Base-by-base conservation (phyloP, 768 basidiomycete genomes). In the Suillus spraguei region DNA sequence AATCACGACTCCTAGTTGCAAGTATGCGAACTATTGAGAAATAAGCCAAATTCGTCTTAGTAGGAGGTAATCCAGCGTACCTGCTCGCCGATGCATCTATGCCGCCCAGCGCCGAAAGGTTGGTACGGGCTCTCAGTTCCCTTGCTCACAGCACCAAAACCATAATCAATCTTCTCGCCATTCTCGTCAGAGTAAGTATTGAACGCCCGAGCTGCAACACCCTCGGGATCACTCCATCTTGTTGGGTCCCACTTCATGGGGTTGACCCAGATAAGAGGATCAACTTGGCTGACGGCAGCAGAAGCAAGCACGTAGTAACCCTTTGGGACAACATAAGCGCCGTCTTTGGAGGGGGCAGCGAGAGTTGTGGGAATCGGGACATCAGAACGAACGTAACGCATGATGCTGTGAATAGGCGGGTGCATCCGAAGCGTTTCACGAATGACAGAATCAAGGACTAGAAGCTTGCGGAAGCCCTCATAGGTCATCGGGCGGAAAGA, bases 51-150 rank as follows among this genome's bases (percentile, higher is more conserved):
- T 42, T 35, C 60, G 41, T 32, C 60, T 6, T n/a, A 33, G 60
- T 38, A 60, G 33, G 14, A 4, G 2, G 11, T 52, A 28, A 2
- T 16, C 24, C 60, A 59, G 75, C 80, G 54, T 52, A 88, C 89
- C 80, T 89, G 91, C 78, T 96, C 95, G 66, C 95, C 94, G 64
- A 98, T 96, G 76, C 94, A 99, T 67, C 96, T 83, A 80, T 97
- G 97, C 70, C 92, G 84, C 35, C 97, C 97, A 59, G 97, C 97
- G 65, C 97, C 97, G 71, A 99, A 99, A 2, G 97, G 97, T 74
- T 97, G 93, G 75, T 99, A 98, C 58, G 93, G 94, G 68, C 90
- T 93, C 63, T 96, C 93, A 7, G 96, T 98, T 56, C 96, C 96
- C 79, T 98, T 97, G 80, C 90, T 93, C 60, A 99, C 92, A 64